These are phyloP conservation scores for Ogataea trehalophila DNA, from an alignment of 805 yeast genomes.

Conservation along the genomic window DNA sequence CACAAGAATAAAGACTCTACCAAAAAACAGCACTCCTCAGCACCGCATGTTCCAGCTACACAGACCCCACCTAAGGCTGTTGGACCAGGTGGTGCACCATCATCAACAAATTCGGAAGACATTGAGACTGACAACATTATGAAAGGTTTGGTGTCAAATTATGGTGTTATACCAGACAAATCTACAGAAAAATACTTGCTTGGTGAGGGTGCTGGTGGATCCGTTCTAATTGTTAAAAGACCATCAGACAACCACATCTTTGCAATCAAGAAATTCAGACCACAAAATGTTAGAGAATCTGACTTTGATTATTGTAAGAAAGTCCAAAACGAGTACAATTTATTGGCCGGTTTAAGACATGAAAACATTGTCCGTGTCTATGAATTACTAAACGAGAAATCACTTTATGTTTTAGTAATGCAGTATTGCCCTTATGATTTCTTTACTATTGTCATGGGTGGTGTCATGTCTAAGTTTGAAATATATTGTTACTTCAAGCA, in stretches of 20 bases:
- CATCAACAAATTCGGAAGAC: not conserved
- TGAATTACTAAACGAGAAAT: slow-evolving; percentile 70
- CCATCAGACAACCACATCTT: slow-evolving; percentile 51
- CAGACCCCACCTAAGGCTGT: not conserved
- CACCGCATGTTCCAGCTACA: not conserved
- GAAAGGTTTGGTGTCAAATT: slow-evolving; percentile 47
- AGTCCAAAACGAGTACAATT: slow-evolving; percentile 75
- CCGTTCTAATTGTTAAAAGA: slow-evolving; percentile 74
- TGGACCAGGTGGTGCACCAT: not conserved
- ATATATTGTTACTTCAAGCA: slow-evolving; percentile 80
- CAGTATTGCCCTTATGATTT: slow-evolving; percentile 91
- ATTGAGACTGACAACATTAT: slow-evolving; percentile 14
- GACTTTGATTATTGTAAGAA: slow-evolving; percentile 69
- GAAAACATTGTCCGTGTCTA: slow-evolving; percentile 75
- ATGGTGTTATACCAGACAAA: slow-evolving; percentile 64
- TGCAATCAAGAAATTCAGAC: slow-evolving; percentile 85
- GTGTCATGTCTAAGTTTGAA: slow-evolving; percentile 66
- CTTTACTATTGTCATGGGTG: slow-evolving; percentile 89
- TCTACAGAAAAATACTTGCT: slow-evolving; percentile 33
- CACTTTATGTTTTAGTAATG: slow-evolving; percentile 72
- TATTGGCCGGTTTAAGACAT: slow-evolving; percentile 76
- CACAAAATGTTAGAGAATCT: slow-evolving; percentile 56
- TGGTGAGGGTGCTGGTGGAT: slow-evolving; percentile 95
- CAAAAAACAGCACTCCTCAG: not conserved
- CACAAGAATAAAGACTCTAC: not conserved